A percentile compares a stretch with the other conserved stretches of the same genome.
These are phyloP conservation scores for Porogramme epimiltina DNA, from an alignment of 1,284 basidiomycete species.

Conservation along the genomic window DNA sequence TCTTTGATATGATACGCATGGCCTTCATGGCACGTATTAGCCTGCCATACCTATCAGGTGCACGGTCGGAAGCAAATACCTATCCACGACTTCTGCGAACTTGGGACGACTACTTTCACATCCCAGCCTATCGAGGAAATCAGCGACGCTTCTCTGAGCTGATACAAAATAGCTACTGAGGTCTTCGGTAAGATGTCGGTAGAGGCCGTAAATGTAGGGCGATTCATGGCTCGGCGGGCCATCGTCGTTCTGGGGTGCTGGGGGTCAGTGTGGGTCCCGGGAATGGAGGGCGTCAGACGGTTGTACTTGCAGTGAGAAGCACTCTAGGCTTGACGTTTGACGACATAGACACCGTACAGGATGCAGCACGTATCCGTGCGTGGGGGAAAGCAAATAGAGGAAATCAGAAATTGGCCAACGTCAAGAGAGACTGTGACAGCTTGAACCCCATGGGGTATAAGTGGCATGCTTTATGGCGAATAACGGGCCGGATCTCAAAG, in stretches of 20 bases:
- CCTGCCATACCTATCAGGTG: too few relatives aligned
- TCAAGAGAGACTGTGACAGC: too few relatives aligned
- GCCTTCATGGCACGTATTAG: constrained; percentile 42
- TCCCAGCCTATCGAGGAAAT: constrained; percentile 63
- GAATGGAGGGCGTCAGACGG: not conserved
- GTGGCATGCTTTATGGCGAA: too few relatives aligned
- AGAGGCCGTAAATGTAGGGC: constrained; percentile 84
- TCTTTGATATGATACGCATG: constrained; percentile 87
- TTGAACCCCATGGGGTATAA: too few relatives aligned
- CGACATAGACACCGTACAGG: constrained; percentile 20
- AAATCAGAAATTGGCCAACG: too few relatives aligned
- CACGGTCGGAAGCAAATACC: constrained; percentile 49
- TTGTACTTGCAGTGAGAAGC: constrained; percentile 55
- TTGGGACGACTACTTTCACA: constrained; percentile 87
- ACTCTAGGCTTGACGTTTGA: constrained; percentile 41
- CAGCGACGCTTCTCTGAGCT: not conserved
- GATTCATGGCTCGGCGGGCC: constrained; percentile 81
- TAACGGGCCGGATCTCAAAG: too few relatives aligned
- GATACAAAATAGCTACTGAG: constrained; percentile 49
- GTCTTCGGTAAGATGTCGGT: constrained; percentile 61
- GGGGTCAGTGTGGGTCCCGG: not conserved
- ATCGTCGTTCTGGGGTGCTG: constrained; percentile 73
- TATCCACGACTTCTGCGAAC: constrained; percentile 90
- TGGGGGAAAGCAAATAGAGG: too few relatives aligned
- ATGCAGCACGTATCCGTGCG: not conserved